Percentiles rank a stretch among this genome's conserved stretches.
Conservation (phyloP, 176 grass and related monocot species). For the Cymbopogon citratus region DNA sequence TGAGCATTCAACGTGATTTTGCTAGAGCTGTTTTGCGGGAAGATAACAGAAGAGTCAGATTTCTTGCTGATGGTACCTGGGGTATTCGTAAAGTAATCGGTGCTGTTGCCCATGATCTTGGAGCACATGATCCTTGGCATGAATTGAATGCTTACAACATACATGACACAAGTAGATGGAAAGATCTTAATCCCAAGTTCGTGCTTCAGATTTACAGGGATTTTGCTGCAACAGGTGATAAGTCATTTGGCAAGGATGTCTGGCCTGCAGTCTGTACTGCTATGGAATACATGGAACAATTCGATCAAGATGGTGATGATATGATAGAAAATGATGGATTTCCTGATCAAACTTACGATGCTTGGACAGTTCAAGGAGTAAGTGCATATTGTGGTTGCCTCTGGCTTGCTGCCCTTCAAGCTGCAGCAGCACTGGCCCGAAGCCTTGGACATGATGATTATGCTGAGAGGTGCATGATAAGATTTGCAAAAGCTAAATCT, state of each 20-base stretch:
- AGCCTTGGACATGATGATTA: conserved; percentile 63
- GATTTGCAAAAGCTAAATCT: conserved; percentile 73
- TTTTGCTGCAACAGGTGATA: conserved; percentile 77
- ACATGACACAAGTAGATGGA: conserved; percentile 97
- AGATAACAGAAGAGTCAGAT: conserved; percentile 80
- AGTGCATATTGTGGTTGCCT: conserved; percentile 93
- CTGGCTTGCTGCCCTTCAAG: conserved; percentile 91
- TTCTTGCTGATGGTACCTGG: conserved; percentile 89
- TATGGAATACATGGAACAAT: conserved; percentile 94
- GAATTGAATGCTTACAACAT: conserved; percentile 99
- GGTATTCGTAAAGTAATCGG: conserved; percentile 74
- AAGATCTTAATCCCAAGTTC: conserved; percentile 96
- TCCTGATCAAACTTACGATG: conserved; percentile 97
- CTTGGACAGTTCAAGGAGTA: conserved; percentile 86
- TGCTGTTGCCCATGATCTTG: conserved; percentile 93
- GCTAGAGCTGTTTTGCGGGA: conserved; percentile 76
- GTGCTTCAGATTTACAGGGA: conserved; percentile 92
- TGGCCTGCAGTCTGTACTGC: conserved; percentile 89
- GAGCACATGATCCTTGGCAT: conserved; percentile 93
- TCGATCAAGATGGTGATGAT: conserved; percentile 76
- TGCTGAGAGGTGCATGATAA: conserved; percentile 77
- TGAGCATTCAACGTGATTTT: conserved; percentile 86
- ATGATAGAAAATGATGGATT: conserved; percentile 96
- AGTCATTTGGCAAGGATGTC: conserved; percentile 78
- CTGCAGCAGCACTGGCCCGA: conserved; percentile 67